These are phyloP conservation scores for Annulohypoxylon bovei DNA, from an alignment of 495 filamentous ascomycete species.

Conservation along the genomic window DNA sequence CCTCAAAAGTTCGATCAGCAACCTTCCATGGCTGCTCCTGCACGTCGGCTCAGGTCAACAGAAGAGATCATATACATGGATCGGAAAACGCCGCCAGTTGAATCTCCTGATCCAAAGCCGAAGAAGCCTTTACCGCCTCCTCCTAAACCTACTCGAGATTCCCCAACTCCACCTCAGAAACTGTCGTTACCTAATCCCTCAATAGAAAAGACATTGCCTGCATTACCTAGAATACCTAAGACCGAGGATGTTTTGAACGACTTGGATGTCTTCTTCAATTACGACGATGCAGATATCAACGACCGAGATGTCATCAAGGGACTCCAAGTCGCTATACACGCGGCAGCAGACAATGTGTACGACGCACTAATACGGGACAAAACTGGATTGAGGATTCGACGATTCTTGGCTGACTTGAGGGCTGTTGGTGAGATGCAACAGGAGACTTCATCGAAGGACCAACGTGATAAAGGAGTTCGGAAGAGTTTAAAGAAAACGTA, in stretches of 20 bases:
- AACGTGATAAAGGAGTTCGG: constrained; percentile 11
- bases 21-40: neutral
- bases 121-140: constrained; percentile 20
- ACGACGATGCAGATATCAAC: constrained; percentile 49
- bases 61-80: constrained; percentile 40
- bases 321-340: constrained; percentile 58
- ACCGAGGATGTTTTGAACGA: constrained; percentile 34
- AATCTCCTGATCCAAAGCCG: constrained; percentile 7
- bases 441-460: neutral
- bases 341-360: constrained; percentile 57
- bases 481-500: neutral
- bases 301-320: constrained; percentile 59
- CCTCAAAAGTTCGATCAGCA: constrained; percentile 1
- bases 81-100: constrained; percentile 35
- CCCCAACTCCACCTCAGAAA: constrained; percentile 3
- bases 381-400: constrained; percentile 57
- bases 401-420: constrained; percentile 59
- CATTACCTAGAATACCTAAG: constrained; percentile 26
- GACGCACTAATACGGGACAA: constrained; percentile 55
- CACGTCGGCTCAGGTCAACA: constrained; percentile 19
- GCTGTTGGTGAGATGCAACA: constrained; percentile 51
- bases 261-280: constrained; percentile 41
- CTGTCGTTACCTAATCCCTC: neutral
- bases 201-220: constrained; percentile 31
- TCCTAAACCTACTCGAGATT: constrained; percentile 16